Base-by-base conservation (phyloP, 2,329 filamentous ascomycete genomes). In the Drechslera avenae region DNA sequence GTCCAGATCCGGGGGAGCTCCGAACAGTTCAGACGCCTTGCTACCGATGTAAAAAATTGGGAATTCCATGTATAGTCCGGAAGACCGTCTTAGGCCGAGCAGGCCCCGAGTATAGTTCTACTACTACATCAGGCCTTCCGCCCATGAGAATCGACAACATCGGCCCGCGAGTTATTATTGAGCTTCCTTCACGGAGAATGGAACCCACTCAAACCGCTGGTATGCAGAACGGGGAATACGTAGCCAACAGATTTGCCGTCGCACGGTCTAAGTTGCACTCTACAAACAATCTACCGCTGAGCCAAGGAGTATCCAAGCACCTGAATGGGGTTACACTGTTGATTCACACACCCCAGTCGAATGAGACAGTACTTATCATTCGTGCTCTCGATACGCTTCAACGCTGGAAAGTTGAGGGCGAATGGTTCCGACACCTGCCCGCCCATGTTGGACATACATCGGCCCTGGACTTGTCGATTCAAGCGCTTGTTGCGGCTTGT, bases 351-450 rank as follows among this genome's bases (percentile, higher is more conserved):
- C 48, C 49, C 43, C 37, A 30, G 37, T 40, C 37, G 17, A 39
- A 45, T 36, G 54, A 57, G 37, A 45, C 43, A 42, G 41, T 50
- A 39, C 23, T 54, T 44, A 57, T 57, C 47, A 54, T 54, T 13
- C 46, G 45, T 9, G 50, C 56, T 5, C 19, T 57, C 43, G 54
- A 54, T 50, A 50, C 50, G 23, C 40, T 59, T 34, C 54, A 39
- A 37, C 23, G 44, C 50, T 47, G 57, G 34, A 52, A 50, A 41
- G 54, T 59, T 36, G 56, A 59, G 44, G 12, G 47, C 13, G 50
- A 59, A 57, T 59, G 53, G 50, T 57, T 59, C 32, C 54, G 50
- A 46, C 56, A 59, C 46, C 51, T 59, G 21, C 56, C 54, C 31
- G 51, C 54, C 44, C 50, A 52, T 37, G 50, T 57, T 14, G 56